Base-by-base conservation (phyloP, 345 rosid genomes). In the Carallia pectinifolia region DNA sequence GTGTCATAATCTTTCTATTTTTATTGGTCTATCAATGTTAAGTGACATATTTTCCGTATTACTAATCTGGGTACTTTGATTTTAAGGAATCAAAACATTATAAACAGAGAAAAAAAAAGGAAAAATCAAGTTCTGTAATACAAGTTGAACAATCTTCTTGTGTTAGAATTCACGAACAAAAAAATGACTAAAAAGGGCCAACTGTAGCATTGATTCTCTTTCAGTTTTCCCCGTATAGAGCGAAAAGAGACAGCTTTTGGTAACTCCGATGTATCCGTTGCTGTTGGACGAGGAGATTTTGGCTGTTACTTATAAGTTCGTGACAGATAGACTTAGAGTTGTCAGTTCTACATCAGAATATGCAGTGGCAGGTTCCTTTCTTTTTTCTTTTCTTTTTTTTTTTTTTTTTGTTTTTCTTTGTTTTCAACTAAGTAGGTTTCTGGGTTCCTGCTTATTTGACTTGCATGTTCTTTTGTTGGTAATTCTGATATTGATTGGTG, bases 351-450 rank as follows among this genome's bases (percentile, higher is more conserved):
- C 68, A 67, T 59, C 63, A 33, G 53, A 53, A 64, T 71, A 47
- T 77, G 50, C 50, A 12, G 50, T 44, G 16, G 50, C 74, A 71
- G 69, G 69, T 74, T 71, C 61, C 9, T 56, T 71, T 54, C 1
- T 53, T 59, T 19, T 19, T 54, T 53, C 19, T n/a, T 36, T 16
- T 23, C 16, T 10, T 12, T 3, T 34, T n/a, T 44, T 65, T 34
- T 8, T 29, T 1, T 12, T 7, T 13, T 2, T n/a, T n/a, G 2
- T 27, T 12, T 56, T 53, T 53, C 15, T 30, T 6, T 67, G 34
- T 12, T 19, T 68, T 56, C 60, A 56, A 30, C 60, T 13, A 27
- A 56, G 60, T 4, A 56, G 17, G 60, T 56, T 54, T 44, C 48
- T 8, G 33, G 13, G 31, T 55, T 55, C n/a, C 15, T 56, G 60